Evolutionary conservation across 1,284 basidiomycete genomes (phyloP).

Genomic region (Inonotus hispidus): DNA sequence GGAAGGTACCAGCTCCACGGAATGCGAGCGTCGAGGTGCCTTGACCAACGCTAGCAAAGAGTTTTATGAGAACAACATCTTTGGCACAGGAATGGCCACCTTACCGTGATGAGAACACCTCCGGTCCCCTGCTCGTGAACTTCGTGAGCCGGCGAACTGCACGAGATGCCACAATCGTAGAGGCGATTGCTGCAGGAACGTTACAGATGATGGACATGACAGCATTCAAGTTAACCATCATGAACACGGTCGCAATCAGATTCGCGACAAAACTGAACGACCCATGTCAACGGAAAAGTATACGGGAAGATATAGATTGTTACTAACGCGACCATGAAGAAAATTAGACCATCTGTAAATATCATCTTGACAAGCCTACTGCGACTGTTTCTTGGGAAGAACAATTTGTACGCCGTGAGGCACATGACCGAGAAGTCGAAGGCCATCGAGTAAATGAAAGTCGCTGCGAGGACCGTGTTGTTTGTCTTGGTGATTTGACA

Average conservation of each 20-base stretch:
- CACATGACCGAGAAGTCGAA: slow-evolving; percentile 62
- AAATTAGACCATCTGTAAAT: slow-evolving; percentile 66
- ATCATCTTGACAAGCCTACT: slow-evolving; percentile 59
- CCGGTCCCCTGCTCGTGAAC: slow-evolving; percentile 18
- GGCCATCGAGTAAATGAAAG: slow-evolving; percentile 67
- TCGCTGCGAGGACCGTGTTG: slow-evolving; percentile 37
- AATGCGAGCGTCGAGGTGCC: slow-evolving; percentile 18
- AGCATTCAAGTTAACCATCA: slow-evolving; percentile 64
- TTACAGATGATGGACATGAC: slow-evolving; percentile 74
- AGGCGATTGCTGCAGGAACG: slow-evolving; percentile 64
- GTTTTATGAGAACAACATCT: background rate
- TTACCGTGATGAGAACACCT: slow-evolving; percentile 18
- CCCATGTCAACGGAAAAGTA: background rate
- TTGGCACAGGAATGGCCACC: background rate
- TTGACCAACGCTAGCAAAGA: slow-evolving; percentile 10
- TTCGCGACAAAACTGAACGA: slow-evolving; percentile 56
- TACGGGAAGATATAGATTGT: background rate
- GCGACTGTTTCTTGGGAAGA: slow-evolving; percentile 30
- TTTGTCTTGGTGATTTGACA: slow-evolving; percentile 27
- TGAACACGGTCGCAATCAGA: slow-evolving; percentile 65
- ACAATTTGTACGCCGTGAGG: slow-evolving; percentile 46
- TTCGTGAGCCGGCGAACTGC: slow-evolving; percentile 20
- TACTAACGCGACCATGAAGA: slow-evolving; percentile 67
- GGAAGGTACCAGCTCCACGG: slow-evolving; percentile 14
- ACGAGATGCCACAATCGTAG: slow-evolving; percentile 33